Conservation (phyloP, 2,329 filamentous ascomycete species). For the Drechslerella dactyloides region DNA sequence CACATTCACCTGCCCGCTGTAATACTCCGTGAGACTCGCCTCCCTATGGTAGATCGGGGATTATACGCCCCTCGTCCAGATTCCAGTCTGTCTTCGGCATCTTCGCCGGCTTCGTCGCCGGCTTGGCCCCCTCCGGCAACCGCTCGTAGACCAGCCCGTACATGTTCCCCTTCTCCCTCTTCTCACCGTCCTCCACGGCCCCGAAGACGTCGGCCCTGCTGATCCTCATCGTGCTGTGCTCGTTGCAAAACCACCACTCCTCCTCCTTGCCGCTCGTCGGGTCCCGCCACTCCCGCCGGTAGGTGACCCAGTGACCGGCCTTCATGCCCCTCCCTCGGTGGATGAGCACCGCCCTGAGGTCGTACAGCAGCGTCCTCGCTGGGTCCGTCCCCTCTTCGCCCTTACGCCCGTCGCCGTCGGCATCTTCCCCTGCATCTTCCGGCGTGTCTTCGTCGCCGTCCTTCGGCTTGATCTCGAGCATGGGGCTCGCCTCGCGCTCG, state of each 20-base stretch:
- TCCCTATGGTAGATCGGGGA: too few species aligned
- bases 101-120: slow-evolving; percentile 1
- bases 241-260: slow-evolving; percentile 44
- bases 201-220: slow-evolving; percentile 18
- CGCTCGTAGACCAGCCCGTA: slow-evolving; percentile 31
- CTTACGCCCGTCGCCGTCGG: neutral
- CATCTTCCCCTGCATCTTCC: slow-evolving; percentile 12
- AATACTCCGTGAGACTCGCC: too few species aligned
- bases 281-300: slow-evolving; percentile 35
- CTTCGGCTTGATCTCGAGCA: neutral
- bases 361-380: slow-evolving; percentile 9
- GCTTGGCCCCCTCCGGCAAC: slow-evolving; percentile 8
- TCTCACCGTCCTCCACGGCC: slow-evolving; percentile 8
- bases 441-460: neutral
- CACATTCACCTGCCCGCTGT: too few species aligned
- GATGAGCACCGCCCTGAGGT: slow-evolving; percentile 24
- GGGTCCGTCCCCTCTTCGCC: slow-evolving; percentile 5
- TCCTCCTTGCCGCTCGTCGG: neutral
- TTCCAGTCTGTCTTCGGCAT: slow-evolving; percentile 1
- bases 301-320: slow-evolving; percentile 21
- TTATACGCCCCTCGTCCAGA: neutral
- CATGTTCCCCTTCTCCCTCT: slow-evolving; percentile 1
- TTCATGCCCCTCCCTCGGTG: slow-evolving; percentile 3
- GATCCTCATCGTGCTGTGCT: slow-evolving; percentile 2
- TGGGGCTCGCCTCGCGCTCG: slow-evolving; percentile 1